Evolutionary conservation across 2,329 filamentous ascomycete genomes (phyloP).

Genomic region (Drechslerella coelobrocha): DNA sequence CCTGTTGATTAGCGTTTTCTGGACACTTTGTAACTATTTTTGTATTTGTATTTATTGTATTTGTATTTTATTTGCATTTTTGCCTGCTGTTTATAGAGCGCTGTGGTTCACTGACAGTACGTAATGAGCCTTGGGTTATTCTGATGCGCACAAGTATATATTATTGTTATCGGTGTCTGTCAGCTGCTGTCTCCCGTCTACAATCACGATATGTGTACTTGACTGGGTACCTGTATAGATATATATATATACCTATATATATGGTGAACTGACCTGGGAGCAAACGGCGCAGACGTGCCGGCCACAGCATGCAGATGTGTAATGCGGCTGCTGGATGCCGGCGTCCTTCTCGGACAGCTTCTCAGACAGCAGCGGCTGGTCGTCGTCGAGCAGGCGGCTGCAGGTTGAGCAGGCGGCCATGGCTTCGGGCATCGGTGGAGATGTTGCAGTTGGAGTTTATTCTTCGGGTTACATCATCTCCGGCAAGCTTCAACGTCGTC

Average conservation of each 20-base stretch:
- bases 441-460: too few relatives aligned
- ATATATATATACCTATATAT: too few relatives aligned
- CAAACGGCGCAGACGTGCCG: conserved; percentile 52
- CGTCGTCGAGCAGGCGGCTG: conserved; percentile 23
- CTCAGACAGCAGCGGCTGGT: conserved; percentile 9
- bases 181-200: too few relatives aligned
- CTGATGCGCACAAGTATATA: too few relatives aligned
- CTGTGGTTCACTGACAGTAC: conserved; percentile 47
- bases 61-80: conserved; percentile 16
- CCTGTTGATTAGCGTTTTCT: conserved; percentile 10
- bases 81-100: conserved; percentile 27
- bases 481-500: background rate
- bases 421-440: too few relatives aligned
- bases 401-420: conserved; percentile 41
- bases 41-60: conserved; percentile 10
- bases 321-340: background rate
- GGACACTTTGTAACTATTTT: too few relatives aligned
- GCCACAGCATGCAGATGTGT: conserved; percentile 51
- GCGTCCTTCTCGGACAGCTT: conserved; percentile 9
- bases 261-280: conserved; percentile 48
- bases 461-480: too few relatives aligned
- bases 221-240: too few relatives aligned
- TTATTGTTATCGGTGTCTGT: conserved; percentile 1
- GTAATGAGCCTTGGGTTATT: conserved; percentile 52
- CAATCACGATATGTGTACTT: too few relatives aligned